phyloP scores from a whole-genome alignment of 257 asterid species.

The Solanum habrochaites region DNA sequence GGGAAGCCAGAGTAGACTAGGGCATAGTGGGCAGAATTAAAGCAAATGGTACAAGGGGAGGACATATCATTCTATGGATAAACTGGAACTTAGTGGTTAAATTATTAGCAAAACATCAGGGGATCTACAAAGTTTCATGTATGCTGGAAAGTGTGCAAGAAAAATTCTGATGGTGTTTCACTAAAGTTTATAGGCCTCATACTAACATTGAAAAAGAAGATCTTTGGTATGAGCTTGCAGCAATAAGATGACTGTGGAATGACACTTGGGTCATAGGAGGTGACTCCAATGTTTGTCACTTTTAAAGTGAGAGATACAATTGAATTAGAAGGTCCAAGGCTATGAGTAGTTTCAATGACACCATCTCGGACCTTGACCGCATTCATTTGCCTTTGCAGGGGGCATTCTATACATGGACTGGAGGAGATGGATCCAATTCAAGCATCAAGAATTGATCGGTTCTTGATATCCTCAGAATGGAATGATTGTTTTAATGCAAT shows the following conservation, averaged over 20 bases:
- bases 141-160: neutral
- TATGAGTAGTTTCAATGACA: neutral
- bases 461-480: neutral
- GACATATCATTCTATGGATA: neutral
- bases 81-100: too few species aligned
- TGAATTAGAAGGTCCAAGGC: neutral
- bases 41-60: neutral
- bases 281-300: neutral
- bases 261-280: neutral
- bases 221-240: neutral
- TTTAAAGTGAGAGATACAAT: neutral
- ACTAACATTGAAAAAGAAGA: neutral
- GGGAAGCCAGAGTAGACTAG: too few species aligned
- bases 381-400: neutral
- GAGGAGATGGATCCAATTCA: neutral
- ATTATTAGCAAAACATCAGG: neutral
- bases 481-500: neutral
- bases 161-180: neutral
- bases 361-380: neutral
- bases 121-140: neutral
- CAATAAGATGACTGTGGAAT: neutral
- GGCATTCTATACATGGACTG: neutral
- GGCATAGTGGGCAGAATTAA: too few species aligned
- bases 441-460: neutral
- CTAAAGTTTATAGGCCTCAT: neutral